phyloP scores from a whole-genome alignment of 2,329 filamentous ascomycete species.

The Aspergillus chevalieri region DNA sequence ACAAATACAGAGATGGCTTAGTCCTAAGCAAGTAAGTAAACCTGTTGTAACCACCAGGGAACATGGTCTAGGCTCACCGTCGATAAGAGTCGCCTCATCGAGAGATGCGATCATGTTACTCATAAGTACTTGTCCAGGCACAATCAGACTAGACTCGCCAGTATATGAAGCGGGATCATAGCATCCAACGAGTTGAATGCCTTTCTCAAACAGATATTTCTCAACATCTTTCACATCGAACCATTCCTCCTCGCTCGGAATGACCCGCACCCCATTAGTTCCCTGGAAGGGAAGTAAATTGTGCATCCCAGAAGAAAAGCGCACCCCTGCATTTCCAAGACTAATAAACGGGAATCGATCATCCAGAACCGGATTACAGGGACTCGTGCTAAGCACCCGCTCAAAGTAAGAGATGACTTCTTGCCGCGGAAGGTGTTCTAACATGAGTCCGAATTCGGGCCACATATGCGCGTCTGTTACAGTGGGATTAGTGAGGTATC shows the following conservation, averaged over 20 bases:
- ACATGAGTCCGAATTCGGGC: slow-evolving; percentile 7
- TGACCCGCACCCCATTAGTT: slow-evolving; percentile 7
- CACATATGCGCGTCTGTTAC: slow-evolving; percentile 8
- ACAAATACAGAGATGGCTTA: slow-evolving; percentile 6
- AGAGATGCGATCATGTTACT: not conserved
- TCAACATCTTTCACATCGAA: slow-evolving; percentile 17
- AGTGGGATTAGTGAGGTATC: slow-evolving; percentile 1
- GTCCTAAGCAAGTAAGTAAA: slow-evolving; percentile 2
- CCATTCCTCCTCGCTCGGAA: slow-evolving; percentile 12
- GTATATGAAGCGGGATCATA: not conserved
- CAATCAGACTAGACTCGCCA: not conserved
- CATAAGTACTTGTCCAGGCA: not conserved
- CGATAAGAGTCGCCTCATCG: not conserved
- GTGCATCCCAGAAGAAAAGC: slow-evolving; percentile 1
- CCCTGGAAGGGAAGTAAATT: slow-evolving; percentile 3
- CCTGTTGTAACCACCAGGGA: not conserved
- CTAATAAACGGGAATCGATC: slow-evolving; percentile 10
- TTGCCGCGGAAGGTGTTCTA: slow-evolving; percentile 6
- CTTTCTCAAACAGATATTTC: slow-evolving; percentile 9
- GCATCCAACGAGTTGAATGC: not conserved
- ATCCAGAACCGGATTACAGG: slow-evolving; percentile 11
- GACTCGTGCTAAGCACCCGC: slow-evolving; percentile 7
- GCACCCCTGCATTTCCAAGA: slow-evolving; percentile 10
- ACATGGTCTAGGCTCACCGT: not conserved
- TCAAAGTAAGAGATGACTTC: slow-evolving; percentile 12